Evolutionary conservation across 768 basidiomycete genomes (phyloP).

Genomic region (Pholiota molesta): DNA sequence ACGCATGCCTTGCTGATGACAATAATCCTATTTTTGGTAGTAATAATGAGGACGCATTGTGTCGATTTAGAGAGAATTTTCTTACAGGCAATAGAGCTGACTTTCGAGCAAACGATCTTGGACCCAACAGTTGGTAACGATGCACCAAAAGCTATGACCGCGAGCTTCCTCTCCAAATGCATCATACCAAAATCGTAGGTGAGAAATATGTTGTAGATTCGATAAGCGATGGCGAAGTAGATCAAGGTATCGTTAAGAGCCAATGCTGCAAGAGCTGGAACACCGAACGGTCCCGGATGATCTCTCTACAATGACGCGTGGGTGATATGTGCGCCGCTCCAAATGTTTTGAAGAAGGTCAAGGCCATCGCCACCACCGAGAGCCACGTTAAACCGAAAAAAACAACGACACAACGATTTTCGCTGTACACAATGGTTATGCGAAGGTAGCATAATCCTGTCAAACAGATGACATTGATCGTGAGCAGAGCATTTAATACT

Average conservation of each 20-base stretch:
- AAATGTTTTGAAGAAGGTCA: constrained; percentile 8
- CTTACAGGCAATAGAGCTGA: constrained; percentile 11
- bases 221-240: constrained; percentile 13
- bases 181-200: background rate
- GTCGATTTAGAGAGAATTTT: background rate
- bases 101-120: constrained; percentile 9
- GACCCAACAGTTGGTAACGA: constrained; percentile 2
- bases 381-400: constrained; percentile 12
- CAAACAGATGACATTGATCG: constrained; percentile 6
- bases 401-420: constrained; percentile 2
- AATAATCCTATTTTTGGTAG: background rate
- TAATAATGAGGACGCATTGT: background rate
- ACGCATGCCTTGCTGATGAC: constrained; percentile 4
- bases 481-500: constrained; percentile 5
- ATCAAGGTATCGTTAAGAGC: constrained; percentile 8
- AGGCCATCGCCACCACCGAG: constrained; percentile 9
- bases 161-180: background rate
- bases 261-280: constrained; percentile 3
- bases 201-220: constrained; percentile 12
- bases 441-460: constrained; percentile 16
- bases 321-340: constrained; percentile 2
- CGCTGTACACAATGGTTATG: constrained; percentile 11
- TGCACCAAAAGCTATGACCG: background rate
- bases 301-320: constrained; percentile 12
- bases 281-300: constrained; percentile 8